Conservation (phyloP, 495 filamentous ascomycete species). For the Geopyxis carbonaria region DNA sequence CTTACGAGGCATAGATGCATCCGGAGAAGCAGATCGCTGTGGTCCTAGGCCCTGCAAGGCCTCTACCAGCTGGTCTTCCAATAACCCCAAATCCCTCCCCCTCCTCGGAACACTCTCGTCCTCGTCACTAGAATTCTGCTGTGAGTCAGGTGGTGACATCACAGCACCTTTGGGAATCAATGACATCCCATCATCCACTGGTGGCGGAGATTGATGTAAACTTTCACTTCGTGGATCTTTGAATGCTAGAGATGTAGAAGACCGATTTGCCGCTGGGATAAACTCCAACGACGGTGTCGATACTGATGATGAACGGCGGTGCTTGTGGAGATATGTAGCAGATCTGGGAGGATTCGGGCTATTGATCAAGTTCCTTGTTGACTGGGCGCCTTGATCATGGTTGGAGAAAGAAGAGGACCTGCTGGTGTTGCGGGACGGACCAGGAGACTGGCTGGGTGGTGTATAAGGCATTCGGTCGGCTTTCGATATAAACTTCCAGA, state of each 20-base stretch:
- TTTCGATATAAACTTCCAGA: constrained; percentile 18
- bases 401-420: constrained; percentile 24
- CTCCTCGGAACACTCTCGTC: constrained; percentile 40
- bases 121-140: constrained; percentile 63
- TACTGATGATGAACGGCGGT: constrained; percentile 33
- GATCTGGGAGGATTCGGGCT: constrained; percentile 27
- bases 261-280: constrained; percentile 34
- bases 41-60: constrained; percentile 67
- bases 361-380: constrained; percentile 33
- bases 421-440: constrained; percentile 42
- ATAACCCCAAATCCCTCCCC: constrained; percentile 40
- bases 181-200: constrained; percentile 42
- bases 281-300: constrained; percentile 26
- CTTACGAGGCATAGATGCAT: constrained; percentile 11
- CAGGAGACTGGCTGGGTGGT: constrained; percentile 69
- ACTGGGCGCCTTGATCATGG: constrained; percentile 35
- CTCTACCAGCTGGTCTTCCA: constrained; percentile 59
- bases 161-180: constrained; percentile 62
- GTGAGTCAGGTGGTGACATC: constrained; percentile 76
- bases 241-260: constrained; percentile 20
- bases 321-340: constrained; percentile 46
- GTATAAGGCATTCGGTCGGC: constrained; percentile 78
- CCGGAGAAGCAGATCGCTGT: constrained; percentile 40
- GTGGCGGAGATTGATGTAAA: constrained; percentile 64
- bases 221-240: constrained; percentile 29